Evolutionary conservation across 169 alveolate genomes (phyloP), one percentile per base, ranked within the genome.

Genomic region (Ichthyophthirius multifiliis): DNA sequence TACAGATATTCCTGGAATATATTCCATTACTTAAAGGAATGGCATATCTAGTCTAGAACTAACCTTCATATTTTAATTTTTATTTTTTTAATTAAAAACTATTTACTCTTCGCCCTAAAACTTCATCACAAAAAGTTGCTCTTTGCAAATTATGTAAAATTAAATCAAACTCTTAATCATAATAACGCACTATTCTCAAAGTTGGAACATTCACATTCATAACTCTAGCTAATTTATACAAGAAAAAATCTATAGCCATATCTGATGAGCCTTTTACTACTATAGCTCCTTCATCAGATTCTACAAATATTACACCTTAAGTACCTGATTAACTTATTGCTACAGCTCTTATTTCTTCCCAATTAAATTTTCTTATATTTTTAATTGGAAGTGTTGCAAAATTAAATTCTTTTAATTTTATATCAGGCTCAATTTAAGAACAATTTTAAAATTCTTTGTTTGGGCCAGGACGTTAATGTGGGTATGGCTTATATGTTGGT

Each of bases 201-300:
- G 35, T 15, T 6, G 77, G 77, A 16, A 37, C 55, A 9, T 13
- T n/a, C 10, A 67, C 46, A 34, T 67, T 67, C 1, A 67, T 10
- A 7, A 67, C 27, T 16, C 46, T 67, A 6, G 18, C 15, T 5
- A 67, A 44, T 5, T 39, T 34, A 13, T 37, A 20, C 20, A 67
- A 44, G 15, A 34, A 67, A 20, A 18, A 67, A 7, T 67, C 77
- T 18, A 67, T 44, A n/a, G 77, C 77, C n/a, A n/a, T 32, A 41
- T 67, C 77, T 37, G 43, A 16, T 9, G 77, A 67, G 9, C 77
- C 77, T 62, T 67, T 67, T 12, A 67, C 77, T 1, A 67, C 77
- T 0, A 67, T 20, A 34, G 77, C 77, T 20, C 77, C 77, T n/a
- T 67, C 77, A n/a, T 67, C 77, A 10, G 48, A 34, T 39, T 67